These are phyloP conservation scores for Domatiomyces catenatus DNA, from an alignment of 2,329 filamentous ascomycete species.

Conservation along the genomic window DNA sequence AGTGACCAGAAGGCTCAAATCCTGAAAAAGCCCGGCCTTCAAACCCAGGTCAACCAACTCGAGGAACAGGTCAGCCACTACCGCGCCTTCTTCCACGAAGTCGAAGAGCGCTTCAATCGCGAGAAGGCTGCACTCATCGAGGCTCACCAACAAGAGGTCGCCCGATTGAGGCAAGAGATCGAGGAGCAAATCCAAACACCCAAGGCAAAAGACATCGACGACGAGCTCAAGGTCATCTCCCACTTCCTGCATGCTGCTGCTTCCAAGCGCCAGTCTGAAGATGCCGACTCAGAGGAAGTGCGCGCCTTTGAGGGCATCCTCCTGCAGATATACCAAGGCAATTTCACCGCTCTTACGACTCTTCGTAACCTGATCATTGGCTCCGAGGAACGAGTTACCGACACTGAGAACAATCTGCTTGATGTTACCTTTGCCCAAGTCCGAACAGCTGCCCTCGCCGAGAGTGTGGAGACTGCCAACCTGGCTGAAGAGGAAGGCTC, in stretches of 20 bases:
- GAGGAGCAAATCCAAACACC: conserved; percentile 34
- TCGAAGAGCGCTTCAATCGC: conserved; percentile 38
- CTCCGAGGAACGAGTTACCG: conserved; percentile 40
- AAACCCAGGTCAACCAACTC: conserved; percentile 39
- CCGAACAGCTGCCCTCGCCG: conserved; percentile 34
- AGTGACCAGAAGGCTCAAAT: conserved; percentile 48
- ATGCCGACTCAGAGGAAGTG: conserved; percentile 41
- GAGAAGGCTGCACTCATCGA: conserved; percentile 43
- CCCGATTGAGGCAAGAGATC: conserved; percentile 36
- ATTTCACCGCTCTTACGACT: conserved; percentile 41
- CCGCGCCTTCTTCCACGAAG: conserved; percentile 44
- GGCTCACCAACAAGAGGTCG: conserved; percentile 40
- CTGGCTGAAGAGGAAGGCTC: conserved; percentile 22
- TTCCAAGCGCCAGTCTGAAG: conserved; percentile 42
- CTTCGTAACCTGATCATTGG: conserved; percentile 48
- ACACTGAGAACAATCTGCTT: conserved; percentile 39
- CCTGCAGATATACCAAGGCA: conserved; percentile 48
- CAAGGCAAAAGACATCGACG: conserved; percentile 34
- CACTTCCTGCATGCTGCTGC: conserved; percentile 49
- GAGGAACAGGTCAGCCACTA: conserved; percentile 47
- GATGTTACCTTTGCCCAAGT: conserved; percentile 41
- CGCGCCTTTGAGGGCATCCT: conserved; percentile 50
- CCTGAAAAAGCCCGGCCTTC: conserved; percentile 46
- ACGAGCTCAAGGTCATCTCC: conserved; percentile 42
- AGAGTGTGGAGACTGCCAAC: conserved; percentile 20